Evolutionary conservation across 2,329 filamentous ascomycete genomes (phyloP), one percentile per base, ranked within the genome.

Genomic region (Aspergillus piperis): DNA sequence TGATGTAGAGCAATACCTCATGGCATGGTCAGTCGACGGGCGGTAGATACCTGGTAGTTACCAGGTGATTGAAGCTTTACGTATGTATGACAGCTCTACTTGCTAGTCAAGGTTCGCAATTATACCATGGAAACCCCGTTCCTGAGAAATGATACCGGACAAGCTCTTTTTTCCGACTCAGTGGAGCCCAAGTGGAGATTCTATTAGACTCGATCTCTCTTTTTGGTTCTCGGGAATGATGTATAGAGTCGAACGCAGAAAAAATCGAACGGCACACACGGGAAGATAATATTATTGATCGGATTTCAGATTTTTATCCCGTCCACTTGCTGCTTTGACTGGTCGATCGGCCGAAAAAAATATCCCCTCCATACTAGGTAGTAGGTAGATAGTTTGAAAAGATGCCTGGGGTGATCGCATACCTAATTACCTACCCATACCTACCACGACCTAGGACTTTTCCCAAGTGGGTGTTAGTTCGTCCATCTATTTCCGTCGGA

Each of bases 141-240:
- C 56, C 57, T 62, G 59, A 36, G 32, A 36, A 54, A 39, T 42
- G 59, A 58, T 65, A 61, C 61, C 62, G 62, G 62, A 69, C 61
- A 67, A 71, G 65, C 64, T 70, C 64, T 66, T 70, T 73, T 70
- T 72, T 69, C 71, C 71, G 72, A 72, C 61, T 57, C 21, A 62
- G 70, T 71, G 70, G 68, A 70, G 67, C 58, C 36, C 21, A 54
- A 67, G 71, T 71, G 70, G 70, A 68, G 65, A 62, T 63, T 59
- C 58, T 57, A 62, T 71, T 71, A 69, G 71, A 65, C 68, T 68
- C 71, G 71, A 74, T 74, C 71, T 71, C 58, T 61, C 64, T 67
- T 66, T 68, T 63, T 56, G 51, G 55, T 53, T 59, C 44, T 66
- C 59, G 51, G 42, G 58, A 62, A 60, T 60, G 59, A 68, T 66